Conservation (phyloP, 306 rosid species). For the Pyrus communis region DNA sequence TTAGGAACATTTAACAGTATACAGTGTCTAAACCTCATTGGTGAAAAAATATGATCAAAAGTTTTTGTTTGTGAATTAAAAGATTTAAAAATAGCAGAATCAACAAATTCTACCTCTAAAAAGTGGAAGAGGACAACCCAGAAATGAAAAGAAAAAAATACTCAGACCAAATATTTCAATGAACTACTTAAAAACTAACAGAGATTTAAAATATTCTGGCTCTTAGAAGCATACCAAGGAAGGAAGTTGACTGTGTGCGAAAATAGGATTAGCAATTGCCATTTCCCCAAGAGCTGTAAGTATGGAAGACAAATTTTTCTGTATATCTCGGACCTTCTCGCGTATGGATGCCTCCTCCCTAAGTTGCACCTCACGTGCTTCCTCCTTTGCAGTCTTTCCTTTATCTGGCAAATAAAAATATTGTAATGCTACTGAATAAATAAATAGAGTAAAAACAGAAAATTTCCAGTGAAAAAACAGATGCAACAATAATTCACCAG, state of each 20-base stretch:
- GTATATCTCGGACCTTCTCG: conserved; percentile 56
- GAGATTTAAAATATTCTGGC: neutral
- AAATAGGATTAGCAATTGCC: conserved; percentile 80
- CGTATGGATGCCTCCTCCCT: conserved; percentile 81
- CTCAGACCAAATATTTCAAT: neutral
- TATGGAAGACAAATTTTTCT: conserved; percentile 55
- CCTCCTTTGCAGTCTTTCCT: conserved; percentile 86
- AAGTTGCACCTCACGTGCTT: conserved; percentile 78
- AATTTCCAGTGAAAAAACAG: neutral
- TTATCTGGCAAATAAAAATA: conserved; percentile 43
- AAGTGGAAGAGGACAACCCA: neutral
- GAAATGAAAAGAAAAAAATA: neutral
- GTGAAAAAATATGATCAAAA: neutral
- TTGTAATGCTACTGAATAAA: neutral
- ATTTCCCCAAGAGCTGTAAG: conserved; percentile 85
- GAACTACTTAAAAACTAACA: neutral
- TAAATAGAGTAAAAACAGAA: neutral
- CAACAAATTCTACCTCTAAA: neutral
- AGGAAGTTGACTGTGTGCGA: conserved; percentile 79
- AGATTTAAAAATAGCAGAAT: neutral
- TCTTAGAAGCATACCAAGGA: conserved; percentile 62
- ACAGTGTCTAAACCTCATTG: neutral
- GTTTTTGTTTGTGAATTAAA: neutral
- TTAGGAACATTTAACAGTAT: neutral
- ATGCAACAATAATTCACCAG: conserved; percentile 52